Evolutionary conservation across 305 asterid species (phyloP).

Genomic region (Solanum hybrid): DNA sequence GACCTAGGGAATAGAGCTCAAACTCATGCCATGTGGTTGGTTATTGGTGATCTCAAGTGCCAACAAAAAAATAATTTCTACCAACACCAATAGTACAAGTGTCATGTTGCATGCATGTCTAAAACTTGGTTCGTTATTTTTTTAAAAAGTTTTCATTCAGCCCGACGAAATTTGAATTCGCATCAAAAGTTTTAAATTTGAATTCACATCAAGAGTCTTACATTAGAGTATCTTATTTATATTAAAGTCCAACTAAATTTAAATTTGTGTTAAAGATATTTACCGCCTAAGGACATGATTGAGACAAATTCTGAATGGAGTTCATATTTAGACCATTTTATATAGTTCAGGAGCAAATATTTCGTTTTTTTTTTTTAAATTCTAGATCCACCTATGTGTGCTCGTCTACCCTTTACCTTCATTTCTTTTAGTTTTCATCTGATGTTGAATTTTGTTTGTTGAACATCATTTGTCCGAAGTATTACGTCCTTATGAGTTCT

Average conservation of each 20-base stretch:
- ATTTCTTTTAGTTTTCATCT: too few relatives aligned
- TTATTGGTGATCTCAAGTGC: not conserved
- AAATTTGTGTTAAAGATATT: not conserved
- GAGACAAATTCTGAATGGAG: not conserved
- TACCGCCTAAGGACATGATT: not conserved
- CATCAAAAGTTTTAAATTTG: not conserved
- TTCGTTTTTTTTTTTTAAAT: accelerated
- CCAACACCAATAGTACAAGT: not conserved
- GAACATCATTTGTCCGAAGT: not conserved
- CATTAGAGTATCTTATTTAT: not conserved
- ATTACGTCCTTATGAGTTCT: not conserved
- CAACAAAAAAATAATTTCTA: not conserved
- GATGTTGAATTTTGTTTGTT: not conserved
- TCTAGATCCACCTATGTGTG: not conserved
- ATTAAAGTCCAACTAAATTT: not conserved
- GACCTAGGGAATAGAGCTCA: not conserved
- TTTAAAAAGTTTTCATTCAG: not conserved
- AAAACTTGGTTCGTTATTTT: not conserved
- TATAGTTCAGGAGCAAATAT: too few relatives aligned
- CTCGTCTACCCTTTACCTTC: not conserved
- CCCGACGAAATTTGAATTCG: not conserved
- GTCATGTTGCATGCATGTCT: not conserved
- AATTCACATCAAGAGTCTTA: accelerated
- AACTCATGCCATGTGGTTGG: not conserved
- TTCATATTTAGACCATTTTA: too few relatives aligned